Evolutionary conservation across 1,284 basidiomycete genomes (phyloP), one percentile per base, ranked within the genome.

Genomic region (Puccinia triticina): DNA sequence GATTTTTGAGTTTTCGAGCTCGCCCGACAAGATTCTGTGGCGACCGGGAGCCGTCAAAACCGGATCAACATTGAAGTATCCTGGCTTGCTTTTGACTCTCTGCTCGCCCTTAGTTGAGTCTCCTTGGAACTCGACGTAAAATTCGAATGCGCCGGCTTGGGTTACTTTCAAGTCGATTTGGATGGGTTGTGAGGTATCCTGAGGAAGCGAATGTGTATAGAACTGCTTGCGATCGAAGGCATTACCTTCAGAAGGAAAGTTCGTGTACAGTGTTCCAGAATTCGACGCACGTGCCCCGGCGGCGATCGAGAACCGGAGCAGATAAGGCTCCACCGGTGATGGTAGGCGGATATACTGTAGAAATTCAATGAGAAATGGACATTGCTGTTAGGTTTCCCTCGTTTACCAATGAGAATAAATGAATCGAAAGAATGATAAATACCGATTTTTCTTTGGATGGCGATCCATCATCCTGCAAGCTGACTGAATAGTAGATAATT

Each of bases 1-100:
- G 88, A 89, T 29, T 48, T 57, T 48, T 18, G 11, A 48, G 37
- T 75, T 75, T 79, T 84, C 48, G 18, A 80, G 37, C 40, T 85
- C 73, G 14, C 79, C 37, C 37, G 86, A 85, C 71, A 96, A 90
- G 84, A 97, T 93, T 50, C 90, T 89, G 0, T 91, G 89, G 46
- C 95, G 92, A 2, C 90, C 89, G 84, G 92, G 93, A 69, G 91
- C 89, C 61, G 90, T 91, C 83, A 98, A 91, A 84, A 94, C 89
- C 21, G 95, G 95, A 86, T 98, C 96, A 84, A 98, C 92, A 87
- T 96, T 96, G 88, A 98, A 97, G 88, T 95, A 97, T 1, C 95
- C 95, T 85, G 93, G 91, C 78, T 93, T 91, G 59, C 94, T 93
- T 83, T 87, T 83, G 94, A 91, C 82, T 90, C 88, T 29, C 86